These are phyloP conservation scores for Claviceps sp. DNA, from an alignment of 2,329 filamentous ascomycete species.

Conservation along the genomic window DNA sequence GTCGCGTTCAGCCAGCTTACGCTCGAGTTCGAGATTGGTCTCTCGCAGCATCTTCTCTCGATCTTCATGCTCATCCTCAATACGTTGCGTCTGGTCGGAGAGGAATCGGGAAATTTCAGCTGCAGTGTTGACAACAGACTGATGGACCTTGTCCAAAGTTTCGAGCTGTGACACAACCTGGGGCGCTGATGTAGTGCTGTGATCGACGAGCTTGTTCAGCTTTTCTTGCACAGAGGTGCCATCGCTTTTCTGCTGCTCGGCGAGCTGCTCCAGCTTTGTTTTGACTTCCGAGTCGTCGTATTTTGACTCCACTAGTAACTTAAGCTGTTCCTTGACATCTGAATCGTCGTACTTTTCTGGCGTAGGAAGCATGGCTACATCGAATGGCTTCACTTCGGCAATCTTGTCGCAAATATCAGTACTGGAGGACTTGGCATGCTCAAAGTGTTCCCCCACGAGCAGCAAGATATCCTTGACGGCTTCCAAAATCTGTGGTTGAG, in stretches of 20 bases:
- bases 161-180: constrained; percentile 64
- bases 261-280: constrained; percentile 39
- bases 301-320: constrained; percentile 26
- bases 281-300: constrained; percentile 38
- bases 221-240: constrained; percentile 22
- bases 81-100: constrained; percentile 58
- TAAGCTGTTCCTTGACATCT: constrained; percentile 17
- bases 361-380: constrained; percentile 44
- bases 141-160: constrained; percentile 77
- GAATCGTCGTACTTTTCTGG: constrained; percentile 36
- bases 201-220: constrained; percentile 40
- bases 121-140: constrained; percentile 73
- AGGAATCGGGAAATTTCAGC: constrained; percentile 76
- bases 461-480: constrained; percentile 75
- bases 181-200: constrained; percentile 46
- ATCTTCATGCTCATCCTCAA: constrained; percentile 64
- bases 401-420: constrained; percentile 44
- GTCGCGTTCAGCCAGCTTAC: constrained; percentile 52
- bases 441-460: constrained; percentile 75
- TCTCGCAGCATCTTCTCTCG: constrained; percentile 71
- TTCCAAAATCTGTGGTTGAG: constrained; percentile 78
- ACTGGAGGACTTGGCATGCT: constrained; percentile 62
- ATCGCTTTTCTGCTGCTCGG: constrained; percentile 15
- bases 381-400: constrained; percentile 45
- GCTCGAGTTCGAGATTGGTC: constrained; percentile 67